phyloP scores from a whole-genome alignment of 495 filamentous ascomycete species.

The Penicillium herquei region DNA sequence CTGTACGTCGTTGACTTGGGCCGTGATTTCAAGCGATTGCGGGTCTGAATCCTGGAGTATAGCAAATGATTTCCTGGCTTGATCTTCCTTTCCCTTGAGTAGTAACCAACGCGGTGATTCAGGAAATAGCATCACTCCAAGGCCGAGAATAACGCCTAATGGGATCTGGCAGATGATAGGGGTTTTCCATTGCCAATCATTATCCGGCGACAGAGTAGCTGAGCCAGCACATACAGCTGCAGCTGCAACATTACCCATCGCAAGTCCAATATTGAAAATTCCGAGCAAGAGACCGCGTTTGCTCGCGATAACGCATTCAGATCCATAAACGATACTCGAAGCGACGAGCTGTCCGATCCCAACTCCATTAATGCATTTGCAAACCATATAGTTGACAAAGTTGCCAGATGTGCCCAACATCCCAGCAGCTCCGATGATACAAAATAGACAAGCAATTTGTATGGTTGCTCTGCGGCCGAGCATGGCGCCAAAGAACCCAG shows the following conservation, averaged over 20 bases:
- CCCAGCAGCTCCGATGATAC: conserved; percentile 1
- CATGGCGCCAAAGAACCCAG: conserved; percentile 19
- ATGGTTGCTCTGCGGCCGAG: conserved; percentile 1
- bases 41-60: conserved; percentile 16
- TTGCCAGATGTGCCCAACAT: conserved; percentile 13
- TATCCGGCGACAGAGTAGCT: conserved; percentile 14
- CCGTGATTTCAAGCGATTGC: conserved; percentile 14
- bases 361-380: conserved; percentile 25
- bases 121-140: conserved; percentile 27
- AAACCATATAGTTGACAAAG: conserved; percentile 26
- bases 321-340: conserved; percentile 23
- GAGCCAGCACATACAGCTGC: conserved; percentile 26
- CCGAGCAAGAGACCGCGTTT: conserved; percentile 25
- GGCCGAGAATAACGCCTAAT: conserved; percentile 22
- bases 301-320: conserved; percentile 25
- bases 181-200: conserved; percentile 32
- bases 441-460: conserved; percentile 1
- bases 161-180: conserved; percentile 32
- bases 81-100: conserved; percentile 17
- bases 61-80: conserved; percentile 23
- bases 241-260: conserved; percentile 23
- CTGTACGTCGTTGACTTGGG: conserved; percentile 22
- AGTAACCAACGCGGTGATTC: conserved; percentile 33
- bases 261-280: conserved; percentile 28
- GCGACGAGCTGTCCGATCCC: conserved; percentile 25